phyloP scores from a whole-genome alignment of 2,329 filamentous ascomycete genomes.

The Fusarium pseudograminearum region DNA sequence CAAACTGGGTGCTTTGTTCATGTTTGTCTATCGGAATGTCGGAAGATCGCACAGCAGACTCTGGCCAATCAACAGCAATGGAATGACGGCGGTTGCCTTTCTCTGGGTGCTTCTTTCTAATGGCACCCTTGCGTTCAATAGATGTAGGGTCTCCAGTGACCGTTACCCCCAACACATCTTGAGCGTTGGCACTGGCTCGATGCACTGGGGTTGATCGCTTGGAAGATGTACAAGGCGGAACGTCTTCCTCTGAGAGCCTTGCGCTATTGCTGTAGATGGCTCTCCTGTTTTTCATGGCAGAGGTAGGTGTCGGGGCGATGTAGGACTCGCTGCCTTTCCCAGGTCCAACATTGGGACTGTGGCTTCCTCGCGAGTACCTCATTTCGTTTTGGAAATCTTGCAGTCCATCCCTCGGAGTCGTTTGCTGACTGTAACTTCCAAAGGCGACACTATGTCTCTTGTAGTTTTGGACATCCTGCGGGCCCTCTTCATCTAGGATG shows the following conservation, averaged over 20 bases:
- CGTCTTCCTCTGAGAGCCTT: slow-evolving; percentile 38
- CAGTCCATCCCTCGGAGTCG: background rate
- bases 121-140: slow-evolving; percentile 35
- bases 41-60: background rate
- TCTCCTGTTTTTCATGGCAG: background rate
- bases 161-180: background rate
- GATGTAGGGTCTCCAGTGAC: slow-evolving; percentile 1
- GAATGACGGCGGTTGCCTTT: slow-evolving; percentile 15
- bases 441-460: background rate
- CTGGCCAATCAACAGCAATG: slow-evolving; percentile 27
- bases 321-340: background rate
- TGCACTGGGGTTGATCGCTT: slow-evolving; percentile 16
- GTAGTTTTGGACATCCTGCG: background rate
- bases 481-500: slow-evolving; percentile 26
- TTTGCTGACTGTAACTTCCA: background rate
- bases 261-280: slow-evolving; percentile 14
- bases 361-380: background rate
- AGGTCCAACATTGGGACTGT: background rate
- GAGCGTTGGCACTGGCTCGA: background rate
- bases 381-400: background rate
- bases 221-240: slow-evolving; percentile 49
- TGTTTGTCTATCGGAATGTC: background rate
- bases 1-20: slow-evolving; percentile 1
- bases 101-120: slow-evolving; percentile 33
- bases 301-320: background rate